phyloP scores from a whole-genome alignment of 2,329 filamentous ascomycete species.

The Albifimbria verrucaria region DNA sequence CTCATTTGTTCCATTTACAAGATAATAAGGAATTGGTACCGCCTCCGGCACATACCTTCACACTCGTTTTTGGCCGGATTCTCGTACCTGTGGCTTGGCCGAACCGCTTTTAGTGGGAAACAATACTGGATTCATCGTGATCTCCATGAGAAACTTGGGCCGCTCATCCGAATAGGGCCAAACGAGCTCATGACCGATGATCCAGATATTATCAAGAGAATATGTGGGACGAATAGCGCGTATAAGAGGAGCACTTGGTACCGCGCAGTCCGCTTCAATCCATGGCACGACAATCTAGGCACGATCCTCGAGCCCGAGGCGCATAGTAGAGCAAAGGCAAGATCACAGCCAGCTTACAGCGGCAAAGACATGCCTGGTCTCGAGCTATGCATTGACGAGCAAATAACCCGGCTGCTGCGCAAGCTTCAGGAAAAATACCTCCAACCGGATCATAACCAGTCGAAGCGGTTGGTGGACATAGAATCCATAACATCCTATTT shows the following conservation, averaged over 20 bases:
- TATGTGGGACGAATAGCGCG: neutral
- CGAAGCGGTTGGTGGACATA: neutral
- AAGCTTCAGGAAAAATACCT: neutral
- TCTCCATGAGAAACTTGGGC: neutral
- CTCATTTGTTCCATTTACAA: neutral
- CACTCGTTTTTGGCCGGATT: neutral
- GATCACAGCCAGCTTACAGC: neutral
- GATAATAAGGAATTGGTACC: neutral
- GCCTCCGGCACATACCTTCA: neutral
- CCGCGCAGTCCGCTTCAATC: neutral
- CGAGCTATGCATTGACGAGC: neutral
- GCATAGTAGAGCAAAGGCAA: neutral
- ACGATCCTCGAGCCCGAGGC: neutral
- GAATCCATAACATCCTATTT: constrained; percentile 5
- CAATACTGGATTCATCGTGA: constrained; percentile 2
- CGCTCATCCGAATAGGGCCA: neutral
- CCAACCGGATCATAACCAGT: neutral
- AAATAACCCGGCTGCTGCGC: neutral
- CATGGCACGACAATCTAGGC: constrained; percentile 1
- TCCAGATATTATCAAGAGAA: neutral
- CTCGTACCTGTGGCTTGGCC: constrained; percentile 5
- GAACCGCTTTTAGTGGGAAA: neutral
- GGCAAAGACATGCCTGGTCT: neutral
- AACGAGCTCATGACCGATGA: constrained; percentile 1
- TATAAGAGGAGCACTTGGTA: neutral